Conservation (phyloP, 257 asterid genomes). For the Knoxia roxburghii region DNA sequence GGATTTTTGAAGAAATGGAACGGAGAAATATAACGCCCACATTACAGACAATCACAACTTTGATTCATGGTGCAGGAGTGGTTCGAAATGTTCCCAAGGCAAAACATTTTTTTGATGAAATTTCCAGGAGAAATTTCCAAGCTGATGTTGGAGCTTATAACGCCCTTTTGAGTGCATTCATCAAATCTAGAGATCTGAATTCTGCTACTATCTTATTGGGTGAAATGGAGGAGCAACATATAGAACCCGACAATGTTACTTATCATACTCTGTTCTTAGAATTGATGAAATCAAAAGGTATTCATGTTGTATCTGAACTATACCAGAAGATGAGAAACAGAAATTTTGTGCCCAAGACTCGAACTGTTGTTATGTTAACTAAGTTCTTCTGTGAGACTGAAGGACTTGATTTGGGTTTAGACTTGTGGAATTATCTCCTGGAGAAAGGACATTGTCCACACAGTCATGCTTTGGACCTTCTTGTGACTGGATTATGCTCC, state of each 20-base stretch:
- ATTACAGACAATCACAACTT: slow-evolving; percentile 65
- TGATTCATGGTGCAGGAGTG: slow-evolving; percentile 91
- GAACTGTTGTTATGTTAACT: slow-evolving; percentile 69
- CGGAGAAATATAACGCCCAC: slow-evolving; percentile 42
- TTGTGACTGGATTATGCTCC: slow-evolving; percentile 77
- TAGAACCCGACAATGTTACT: slow-evolving; percentile 60
- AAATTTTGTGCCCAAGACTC: slow-evolving; percentile 57
- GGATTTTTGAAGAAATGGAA: slow-evolving; percentile 79
- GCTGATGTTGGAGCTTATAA: slow-evolving; percentile 72
- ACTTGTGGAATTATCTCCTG: slow-evolving; percentile 66
- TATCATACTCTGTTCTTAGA: slow-evolving; percentile 76
- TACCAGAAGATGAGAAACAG: slow-evolving; percentile 50
- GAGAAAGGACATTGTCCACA: slow-evolving; percentile 85
- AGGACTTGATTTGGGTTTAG: slow-evolving; percentile 57
- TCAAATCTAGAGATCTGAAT: slow-evolving; percentile 52
- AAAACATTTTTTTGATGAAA: slow-evolving; percentile 46
- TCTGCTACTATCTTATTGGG: slow-evolving; percentile 56
- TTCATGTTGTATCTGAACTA: slow-evolving; percentile 47
- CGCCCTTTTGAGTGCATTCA: slow-evolving; percentile 62
- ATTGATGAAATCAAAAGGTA: slow-evolving; percentile 47
- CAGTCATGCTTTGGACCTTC: slow-evolving; percentile 65
- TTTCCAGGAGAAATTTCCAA: slow-evolving; percentile 36
- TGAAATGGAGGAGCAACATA: slow-evolving; percentile 52
- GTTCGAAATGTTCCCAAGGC: slow-evolving; percentile 64
- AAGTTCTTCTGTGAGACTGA: slow-evolving; percentile 65